phyloP scores from a whole-genome alignment of 2,329 filamentous ascomycete species.

The Claviceps digitariae region DNA sequence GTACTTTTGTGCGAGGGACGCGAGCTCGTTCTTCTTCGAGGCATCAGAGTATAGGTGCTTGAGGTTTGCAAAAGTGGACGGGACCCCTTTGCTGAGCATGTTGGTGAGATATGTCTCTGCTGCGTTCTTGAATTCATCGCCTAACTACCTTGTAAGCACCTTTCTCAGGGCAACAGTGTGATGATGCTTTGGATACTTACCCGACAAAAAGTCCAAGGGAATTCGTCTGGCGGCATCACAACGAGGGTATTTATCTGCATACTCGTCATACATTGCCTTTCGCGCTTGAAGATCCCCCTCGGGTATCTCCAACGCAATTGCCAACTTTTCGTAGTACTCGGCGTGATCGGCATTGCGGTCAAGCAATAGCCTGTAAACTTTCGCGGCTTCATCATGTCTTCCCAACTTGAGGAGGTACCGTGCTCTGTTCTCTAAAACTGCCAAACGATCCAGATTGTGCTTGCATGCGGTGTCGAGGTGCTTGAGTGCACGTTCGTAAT shows the following conservation, averaged over 20 bases:
- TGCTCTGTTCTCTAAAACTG: conserved; percentile 73
- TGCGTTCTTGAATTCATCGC: conserved; percentile 65
- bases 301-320: conserved; percentile 51
- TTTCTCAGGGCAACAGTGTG: neutral
- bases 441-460: conserved; percentile 68
- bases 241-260: conserved; percentile 66
- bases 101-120: conserved; percentile 67
- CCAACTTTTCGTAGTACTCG: conserved; percentile 69
- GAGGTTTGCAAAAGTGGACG: conserved; percentile 91
- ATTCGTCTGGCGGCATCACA: conserved; percentile 76
- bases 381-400: conserved; percentile 64
- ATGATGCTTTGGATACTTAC: conserved; percentile 23
- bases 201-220: conserved; percentile 77
- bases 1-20: conserved; percentile 67
- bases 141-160: conserved; percentile 25
- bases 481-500: conserved; percentile 69
- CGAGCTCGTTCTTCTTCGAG: conserved; percentile 64
- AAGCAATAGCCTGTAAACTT: conserved; percentile 67
- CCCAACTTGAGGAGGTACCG: conserved; percentile 70
- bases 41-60: conserved; percentile 79
- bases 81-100: conserved; percentile 85
- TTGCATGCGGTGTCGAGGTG: conserved; percentile 71
- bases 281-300: conserved; percentile 46
- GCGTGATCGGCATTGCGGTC: conserved; percentile 82
- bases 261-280: conserved; percentile 62